Percentiles rank a stretch among this genome's conserved stretches.
phyloP scores from a whole-genome alignment of 2,329 filamentous ascomycete species.

The Chaetomium globosum region DNA sequence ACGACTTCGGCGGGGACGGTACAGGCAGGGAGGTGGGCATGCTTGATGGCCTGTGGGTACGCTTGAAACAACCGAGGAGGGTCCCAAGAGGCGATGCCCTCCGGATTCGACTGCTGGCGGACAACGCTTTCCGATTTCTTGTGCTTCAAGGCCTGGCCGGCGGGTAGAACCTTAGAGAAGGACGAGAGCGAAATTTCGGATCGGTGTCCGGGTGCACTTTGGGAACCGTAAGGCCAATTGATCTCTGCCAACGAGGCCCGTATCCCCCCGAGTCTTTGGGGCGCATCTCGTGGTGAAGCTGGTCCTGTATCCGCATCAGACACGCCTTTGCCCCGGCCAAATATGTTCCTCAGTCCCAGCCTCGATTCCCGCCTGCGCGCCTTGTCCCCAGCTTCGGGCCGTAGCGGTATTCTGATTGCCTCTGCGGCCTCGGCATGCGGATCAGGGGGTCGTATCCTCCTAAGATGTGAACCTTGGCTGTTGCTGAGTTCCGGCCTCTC shows the following conservation, averaged over 20 bases:
- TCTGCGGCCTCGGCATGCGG: constrained; percentile 37
- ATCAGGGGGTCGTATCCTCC: constrained; percentile 47
- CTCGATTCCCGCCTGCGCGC: constrained; percentile 54
- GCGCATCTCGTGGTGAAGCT: constrained; percentile 35
- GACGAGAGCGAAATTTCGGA: constrained; percentile 44
- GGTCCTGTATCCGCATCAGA: constrained; percentile 41
- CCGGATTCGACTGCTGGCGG: constrained; percentile 31
- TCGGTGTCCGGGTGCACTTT: constrained; percentile 37
- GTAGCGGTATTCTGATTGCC: constrained; percentile 49
- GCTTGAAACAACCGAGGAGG: constrained; percentile 82
- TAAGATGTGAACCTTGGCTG: constrained; percentile 41
- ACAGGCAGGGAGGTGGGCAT: constrained; percentile 70
- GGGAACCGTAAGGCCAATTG: constrained; percentile 48
- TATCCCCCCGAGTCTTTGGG: constrained; percentile 44
- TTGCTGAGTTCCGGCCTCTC: constrained; percentile 41
- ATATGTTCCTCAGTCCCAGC: constrained; percentile 55
- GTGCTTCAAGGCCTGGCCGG: constrained; percentile 34
- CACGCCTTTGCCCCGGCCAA: constrained; percentile 49
- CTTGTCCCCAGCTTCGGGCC: constrained; percentile 45
- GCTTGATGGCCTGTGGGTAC: constrained; percentile 79
- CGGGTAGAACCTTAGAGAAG: constrained; percentile 20
- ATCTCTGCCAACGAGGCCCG: constrained; percentile 53
- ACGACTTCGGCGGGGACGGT: constrained; percentile 70
- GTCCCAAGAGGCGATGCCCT: constrained; percentile 55
- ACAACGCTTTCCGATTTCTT: constrained; percentile 37